Conservation (phyloP, 768 basidiomycete genomes). For the Boletus huronensis region DNA sequence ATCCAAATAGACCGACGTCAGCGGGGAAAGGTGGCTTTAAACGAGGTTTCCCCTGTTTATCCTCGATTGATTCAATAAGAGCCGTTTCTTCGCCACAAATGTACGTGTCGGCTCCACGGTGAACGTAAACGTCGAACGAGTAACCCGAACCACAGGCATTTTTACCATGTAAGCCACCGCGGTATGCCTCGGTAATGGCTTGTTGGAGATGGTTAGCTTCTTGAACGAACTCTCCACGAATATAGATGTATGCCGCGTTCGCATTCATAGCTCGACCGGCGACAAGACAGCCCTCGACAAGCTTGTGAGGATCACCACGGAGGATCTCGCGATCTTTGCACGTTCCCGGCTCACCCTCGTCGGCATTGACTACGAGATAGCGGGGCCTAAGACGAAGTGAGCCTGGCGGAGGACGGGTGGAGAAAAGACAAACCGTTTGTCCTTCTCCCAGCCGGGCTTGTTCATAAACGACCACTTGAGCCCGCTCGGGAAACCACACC, state of each 20-base stretch:
- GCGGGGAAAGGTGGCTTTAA: conserved; percentile 99
- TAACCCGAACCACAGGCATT: conserved; percentile 91
- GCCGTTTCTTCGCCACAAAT: conserved; percentile 99
- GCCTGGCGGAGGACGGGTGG: neutral
- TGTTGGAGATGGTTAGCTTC: conserved; percentile 93
- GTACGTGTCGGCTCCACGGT: conserved; percentile 97
- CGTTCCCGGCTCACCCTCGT: conserved; percentile 98
- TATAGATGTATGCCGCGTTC: conserved; percentile 98
- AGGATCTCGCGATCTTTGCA: conserved; percentile 99
- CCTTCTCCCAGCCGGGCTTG: conserved; percentile 98
- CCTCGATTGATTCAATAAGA: conserved; percentile 93
- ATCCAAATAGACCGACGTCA: conserved; percentile 96
- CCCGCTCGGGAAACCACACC: conserved; percentile 83
- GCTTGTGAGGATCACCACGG: conserved; percentile 97
- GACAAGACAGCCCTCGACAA: conserved; percentile 95
- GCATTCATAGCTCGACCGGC: conserved; percentile 98
- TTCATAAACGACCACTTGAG: conserved; percentile 99
- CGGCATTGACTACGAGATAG: conserved; percentile 96
- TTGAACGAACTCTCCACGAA: conserved; percentile 96
- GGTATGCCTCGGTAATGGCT: conserved; percentile 94
- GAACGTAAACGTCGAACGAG: conserved; percentile 96
- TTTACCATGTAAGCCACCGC: conserved; percentile 81
- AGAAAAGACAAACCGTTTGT: conserved; percentile 56
- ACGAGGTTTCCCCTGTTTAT: conserved; percentile 97
- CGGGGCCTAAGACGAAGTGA: conserved; percentile 60